Evolutionary conservation across 2,329 filamentous ascomycete genomes (phyloP).

Genomic region (Moelleriella libera): DNA sequence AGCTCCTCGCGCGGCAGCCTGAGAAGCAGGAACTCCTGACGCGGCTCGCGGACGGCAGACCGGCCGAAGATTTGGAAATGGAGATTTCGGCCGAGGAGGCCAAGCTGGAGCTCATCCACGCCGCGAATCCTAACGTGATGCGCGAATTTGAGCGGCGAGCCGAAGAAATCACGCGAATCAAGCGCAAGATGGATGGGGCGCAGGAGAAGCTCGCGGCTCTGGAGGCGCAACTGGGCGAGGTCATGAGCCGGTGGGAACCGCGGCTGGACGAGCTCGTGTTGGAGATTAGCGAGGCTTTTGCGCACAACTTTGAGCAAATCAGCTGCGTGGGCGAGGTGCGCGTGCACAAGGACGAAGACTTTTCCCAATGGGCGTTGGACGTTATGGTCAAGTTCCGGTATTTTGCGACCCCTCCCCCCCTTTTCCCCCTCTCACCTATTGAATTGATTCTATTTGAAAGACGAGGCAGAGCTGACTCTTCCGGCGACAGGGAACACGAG

Average conservation of each 20-base stretch:
- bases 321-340: constrained; percentile 84
- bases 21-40: constrained; percentile 25
- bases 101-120: constrained; percentile 67
- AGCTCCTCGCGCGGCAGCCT: constrained; percentile 23
- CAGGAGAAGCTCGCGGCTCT: constrained; percentile 40
- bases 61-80: constrained; percentile 49
- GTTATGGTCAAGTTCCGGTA: constrained; percentile 93
- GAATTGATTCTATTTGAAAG: neutral
- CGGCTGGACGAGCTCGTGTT: constrained; percentile 61
- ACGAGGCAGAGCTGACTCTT: neutral
- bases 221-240: constrained; percentile 42
- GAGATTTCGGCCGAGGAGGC: constrained; percentile 63
- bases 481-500: constrained; percentile 53
- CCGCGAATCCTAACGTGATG: constrained; percentile 61
- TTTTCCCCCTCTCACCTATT: neutral
- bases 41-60: constrained; percentile 32
- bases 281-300: constrained; percentile 81
- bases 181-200: constrained; percentile 38
- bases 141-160: constrained; percentile 64
- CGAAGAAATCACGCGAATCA: constrained; percentile 53
- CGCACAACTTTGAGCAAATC: constrained; percentile 87
- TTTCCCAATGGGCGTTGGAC: constrained; percentile 85
- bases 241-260: constrained; percentile 71
- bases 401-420: constrained; percentile 11
- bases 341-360: constrained; percentile 82